Evolutionary conservation across 768 basidiomycete species (phyloP).

Genomic region (Udeniomyces megalosporus): DNA sequence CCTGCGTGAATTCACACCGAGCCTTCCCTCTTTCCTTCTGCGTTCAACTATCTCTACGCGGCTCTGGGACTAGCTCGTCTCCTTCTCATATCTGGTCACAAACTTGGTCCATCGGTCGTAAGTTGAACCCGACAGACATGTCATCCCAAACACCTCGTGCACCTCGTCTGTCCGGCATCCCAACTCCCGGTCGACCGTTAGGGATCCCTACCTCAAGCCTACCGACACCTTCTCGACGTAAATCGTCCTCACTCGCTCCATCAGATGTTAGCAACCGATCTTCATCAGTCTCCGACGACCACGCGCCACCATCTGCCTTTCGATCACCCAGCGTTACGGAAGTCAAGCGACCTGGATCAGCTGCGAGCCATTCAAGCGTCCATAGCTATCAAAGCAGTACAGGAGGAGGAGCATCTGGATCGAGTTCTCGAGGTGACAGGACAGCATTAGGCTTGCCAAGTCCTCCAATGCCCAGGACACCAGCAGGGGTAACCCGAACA

Average conservation of each 20-base stretch:
- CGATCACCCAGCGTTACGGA: neutral
- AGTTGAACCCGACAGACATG: neutral
- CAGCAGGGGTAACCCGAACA: neutral
- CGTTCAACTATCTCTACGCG: too few relatives aligned
- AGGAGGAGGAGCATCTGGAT: neutral
- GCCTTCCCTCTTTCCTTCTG: too few relatives aligned
- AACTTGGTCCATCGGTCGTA: too few relatives aligned
- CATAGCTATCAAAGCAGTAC: neutral
- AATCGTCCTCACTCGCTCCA: conserved; percentile 3
- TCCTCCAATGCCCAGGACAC: neutral
- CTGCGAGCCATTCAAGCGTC: neutral
- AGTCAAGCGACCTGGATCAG: neutral
- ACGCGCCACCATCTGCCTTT: conserved; percentile 7
- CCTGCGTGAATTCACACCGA: too few relatives aligned
- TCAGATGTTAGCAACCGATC: neutral
- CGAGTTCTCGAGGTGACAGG: too few relatives aligned
- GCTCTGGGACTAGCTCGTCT: too few relatives aligned
- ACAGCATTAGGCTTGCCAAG: neutral
- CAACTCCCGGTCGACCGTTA: neutral
- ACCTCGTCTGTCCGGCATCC: conserved; percentile 6
- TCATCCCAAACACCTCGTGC: neutral
- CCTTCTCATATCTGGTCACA: too few relatives aligned
- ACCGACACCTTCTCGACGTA: conserved; percentile 7
- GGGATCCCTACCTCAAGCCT: neutral
- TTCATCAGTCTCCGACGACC: conserved; percentile 5